Percentiles rank a stretch among this genome's conserved stretches.
Evolutionary conservation across 75 land plant genomes (phyloP).

Genomic region (Sequoiadendron giganteum): DNA sequence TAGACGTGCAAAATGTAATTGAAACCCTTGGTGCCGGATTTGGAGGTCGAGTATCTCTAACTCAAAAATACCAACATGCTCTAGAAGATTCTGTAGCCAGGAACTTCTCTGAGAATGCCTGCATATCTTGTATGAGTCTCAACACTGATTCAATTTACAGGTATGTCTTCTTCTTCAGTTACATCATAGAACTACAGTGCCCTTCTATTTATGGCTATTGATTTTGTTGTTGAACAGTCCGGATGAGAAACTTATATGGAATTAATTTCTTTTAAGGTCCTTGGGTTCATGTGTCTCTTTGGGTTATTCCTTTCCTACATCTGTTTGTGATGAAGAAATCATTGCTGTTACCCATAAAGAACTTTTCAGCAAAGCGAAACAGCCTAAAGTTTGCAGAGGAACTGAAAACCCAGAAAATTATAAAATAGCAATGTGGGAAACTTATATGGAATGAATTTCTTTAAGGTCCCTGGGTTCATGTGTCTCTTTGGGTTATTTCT

Average conservation of each 20-base stretch:
- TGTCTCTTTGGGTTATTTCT: neutral
- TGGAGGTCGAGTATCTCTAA: constrained; percentile 65
- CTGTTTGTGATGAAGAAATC: neutral
- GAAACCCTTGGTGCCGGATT: constrained; percentile 66
- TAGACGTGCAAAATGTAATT: constrained; percentile 67
- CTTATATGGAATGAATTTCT: neutral
- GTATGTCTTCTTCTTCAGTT: constrained; percentile 18
- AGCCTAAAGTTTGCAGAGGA: too few relatives aligned
- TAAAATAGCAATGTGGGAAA: neutral
- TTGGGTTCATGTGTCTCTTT: neutral
- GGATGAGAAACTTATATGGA: neutral
- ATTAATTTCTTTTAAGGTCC: too few relatives aligned
- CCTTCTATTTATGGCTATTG: neutral
- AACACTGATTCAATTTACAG: constrained; percentile 60
- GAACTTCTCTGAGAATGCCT: constrained; percentile 78
- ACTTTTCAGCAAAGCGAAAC: too few relatives aligned
- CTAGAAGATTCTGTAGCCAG: constrained; percentile 71
- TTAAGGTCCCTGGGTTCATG: neutral
- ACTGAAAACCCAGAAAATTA: neutral
- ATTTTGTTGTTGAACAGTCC: neutral
- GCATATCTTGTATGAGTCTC: constrained; percentile 80
- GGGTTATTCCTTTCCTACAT: neutral
- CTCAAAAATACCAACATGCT: constrained; percentile 53
- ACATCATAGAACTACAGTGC: neutral
- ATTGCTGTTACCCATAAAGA: neutral